Base-by-base conservation (phyloP, 495 filamentous ascomycete species). In the Penicillium pancosmium region DNA sequence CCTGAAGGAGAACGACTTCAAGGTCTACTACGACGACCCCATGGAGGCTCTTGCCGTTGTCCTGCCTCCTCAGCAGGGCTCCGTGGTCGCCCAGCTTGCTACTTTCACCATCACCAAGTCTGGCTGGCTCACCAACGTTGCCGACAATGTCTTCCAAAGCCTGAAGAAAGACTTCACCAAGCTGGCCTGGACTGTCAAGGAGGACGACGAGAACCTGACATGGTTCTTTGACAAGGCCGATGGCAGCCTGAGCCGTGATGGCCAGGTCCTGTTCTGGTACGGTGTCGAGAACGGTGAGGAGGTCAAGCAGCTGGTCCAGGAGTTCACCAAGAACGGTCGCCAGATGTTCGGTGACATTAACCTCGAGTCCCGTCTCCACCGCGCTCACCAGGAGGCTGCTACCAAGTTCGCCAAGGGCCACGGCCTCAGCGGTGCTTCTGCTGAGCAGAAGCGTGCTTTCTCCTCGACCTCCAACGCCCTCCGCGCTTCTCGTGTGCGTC, bases 221-320 rank as follows among this genome's bases (percentile, higher is more conserved):
- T 98, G 94, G 94, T 98, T 98, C 80, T 97, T 95, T 61, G 93
- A 96, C 77, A 97, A 97, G 80, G 89, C 94, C 9, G 91, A 96
- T 59, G 95, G 95, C 49, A 96, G 90, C 73, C 79, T 97, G 57
- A 90, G 89, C 47, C 84, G 86, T 34, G 84, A 91, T 52, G 91
- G 91, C 54, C 87, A 95, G 65, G 91, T 97, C 36, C 87, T 98
- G 71, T 98, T 98, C 81, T 98, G 94, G 91, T 96, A 94, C 68
- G 94, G 94, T 35, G 85, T 94, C 55, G 90, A 93, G 64, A 86
- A 82, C 53, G 85, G 88, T n/a, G 87, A 91, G 49, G 91, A 97
- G 71, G 86, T 97, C 19, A 88, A 90, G 68, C 81, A 89, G 63
- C 80, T 97, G 57, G 95, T 98, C 78, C 85, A 86, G 62, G 92